phyloP scores from a whole-genome alignment of 345 rosid species.

The Gossypium herbaceum region DNA sequence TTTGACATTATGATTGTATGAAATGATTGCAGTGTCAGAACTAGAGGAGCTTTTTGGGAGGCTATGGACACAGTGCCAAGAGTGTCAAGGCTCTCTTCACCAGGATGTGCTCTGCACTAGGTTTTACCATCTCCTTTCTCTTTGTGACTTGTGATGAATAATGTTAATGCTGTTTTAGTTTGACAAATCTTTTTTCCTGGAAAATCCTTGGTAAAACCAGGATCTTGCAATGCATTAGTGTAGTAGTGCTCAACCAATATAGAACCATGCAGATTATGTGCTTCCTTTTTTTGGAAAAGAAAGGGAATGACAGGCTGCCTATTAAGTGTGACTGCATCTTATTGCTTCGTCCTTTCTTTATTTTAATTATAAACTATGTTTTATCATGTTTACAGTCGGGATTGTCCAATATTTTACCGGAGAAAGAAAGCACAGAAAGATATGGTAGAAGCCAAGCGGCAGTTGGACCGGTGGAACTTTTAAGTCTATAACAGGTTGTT shows the following conservation, averaged over 20 bases:
- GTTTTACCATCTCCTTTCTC: constrained; percentile 31
- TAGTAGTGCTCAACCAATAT: background rate
- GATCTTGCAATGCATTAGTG: background rate
- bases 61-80: constrained; percentile 97
- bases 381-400: constrained; percentile 53
- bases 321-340: background rate
- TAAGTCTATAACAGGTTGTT: background rate
- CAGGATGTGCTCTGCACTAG: constrained; percentile 98
- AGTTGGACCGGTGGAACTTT: constrained; percentile 29
- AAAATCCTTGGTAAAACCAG: background rate
- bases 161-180: background rate
- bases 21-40: constrained; percentile 61
- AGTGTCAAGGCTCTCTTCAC: constrained; percentile 98
- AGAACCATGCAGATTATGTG: background rate
- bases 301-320: background rate
- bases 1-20: constrained; percentile 1
- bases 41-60: constrained; percentile 81
- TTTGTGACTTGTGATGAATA: background rate
- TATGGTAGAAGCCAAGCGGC: constrained; percentile 79
- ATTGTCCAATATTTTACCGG: constrained; percentile 97
- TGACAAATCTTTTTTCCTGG: background rate
- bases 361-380: background rate
- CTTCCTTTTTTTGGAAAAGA: background rate
- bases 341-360: background rate
- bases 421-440: constrained; percentile 95